Evolutionary conservation across 805 yeast species (phyloP), one percentile per base, ranked within the genome.

Genomic region (Komagataella kurtzmanii): DNA sequence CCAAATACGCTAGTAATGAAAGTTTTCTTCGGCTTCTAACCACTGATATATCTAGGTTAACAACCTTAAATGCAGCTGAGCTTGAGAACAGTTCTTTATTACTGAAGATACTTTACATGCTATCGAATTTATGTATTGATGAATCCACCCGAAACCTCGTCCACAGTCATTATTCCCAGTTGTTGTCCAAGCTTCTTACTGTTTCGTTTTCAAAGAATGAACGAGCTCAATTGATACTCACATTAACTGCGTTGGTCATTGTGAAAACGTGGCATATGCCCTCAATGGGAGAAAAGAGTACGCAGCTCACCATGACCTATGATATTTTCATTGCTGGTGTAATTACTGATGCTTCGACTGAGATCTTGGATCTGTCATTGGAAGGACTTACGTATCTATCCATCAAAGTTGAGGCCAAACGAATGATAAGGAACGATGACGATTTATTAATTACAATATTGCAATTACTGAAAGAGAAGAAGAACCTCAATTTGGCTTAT

Each of bases 331-430:
- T 30, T 30, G 40, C 40, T 3, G 40, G 40, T 12, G 40, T 30
- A 10, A 30, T 30, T 8, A 10, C 14, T 30, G 40, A 30, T 30
- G 40, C 10, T 10, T 12, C 40, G 5, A 8, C 40, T 30, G 40
- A 30, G 14, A 10, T n/a, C n/a, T 7, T n/a, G 24, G 51, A 30
- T 4, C 40, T 30, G 14, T 30, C 40, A 12, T 57, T 77, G 18
- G 83, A 78, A 61, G 79, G 75, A 1, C 58, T 78, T 45, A 77
- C 81, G 6, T 77, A 75, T 52, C 58, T 78, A n/a, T 69, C 73
- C 3, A 58, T 78, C 46, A 74, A 72, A 54, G 56, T 65, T 3
- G 58, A 68, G 6, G 65, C 74, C 0, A 71, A 69, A 54, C 56
- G 60, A 1, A 51, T 51, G 24, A 43, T 77, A 4, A 64, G 81